Percentiles rank a stretch among this genome's conserved stretches.
phyloP scores from a whole-genome alignment of 2,329 filamentous ascomycete genomes.

The Hortaea werneckii region DNA sequence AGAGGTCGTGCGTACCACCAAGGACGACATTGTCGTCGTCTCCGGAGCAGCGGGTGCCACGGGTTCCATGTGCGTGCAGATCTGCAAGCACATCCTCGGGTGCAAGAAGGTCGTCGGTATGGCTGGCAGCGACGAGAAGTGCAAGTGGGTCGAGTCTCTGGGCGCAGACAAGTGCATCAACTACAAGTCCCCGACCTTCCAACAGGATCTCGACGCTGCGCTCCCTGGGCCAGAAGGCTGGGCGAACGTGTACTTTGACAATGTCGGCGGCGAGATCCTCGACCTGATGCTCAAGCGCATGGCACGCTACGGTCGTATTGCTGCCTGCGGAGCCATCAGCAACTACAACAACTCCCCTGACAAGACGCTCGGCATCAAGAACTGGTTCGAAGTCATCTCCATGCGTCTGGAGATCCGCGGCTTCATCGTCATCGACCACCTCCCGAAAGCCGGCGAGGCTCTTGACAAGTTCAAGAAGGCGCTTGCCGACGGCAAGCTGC shows the following conservation, averaged over 20 bases:
- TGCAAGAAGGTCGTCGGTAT: conserved; percentile 56
- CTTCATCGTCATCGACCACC: conserved; percentile 26
- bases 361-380: conserved; percentile 23
- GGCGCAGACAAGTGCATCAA: conserved; percentile 60
- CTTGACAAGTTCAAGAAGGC: conserved; percentile 19
- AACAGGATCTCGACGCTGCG: conserved; percentile 48
- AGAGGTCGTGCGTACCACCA: conserved; percentile 56
- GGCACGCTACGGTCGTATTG: conserved; percentile 52
- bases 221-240: conserved; percentile 30
- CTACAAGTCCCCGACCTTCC: conserved; percentile 57
- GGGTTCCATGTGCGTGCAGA: conserved; percentile 65
- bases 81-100: conserved; percentile 55
- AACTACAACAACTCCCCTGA: conserved; percentile 53
- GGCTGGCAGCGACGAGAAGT: conserved; percentile 58
- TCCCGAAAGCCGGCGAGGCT: conserved; percentile 13
- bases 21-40: conserved; percentile 66
- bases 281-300: conserved; percentile 56
- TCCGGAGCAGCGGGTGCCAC: conserved; percentile 71
- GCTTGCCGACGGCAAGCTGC: conserved; percentile 36
- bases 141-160: conserved; percentile 51
- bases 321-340: conserved; percentile 61
- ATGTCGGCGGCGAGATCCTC: conserved; percentile 49
- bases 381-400: conserved; percentile 27
- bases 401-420: conserved; percentile 25
- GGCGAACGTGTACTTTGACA: conserved; percentile 53